Conservation (phyloP, 495 filamentous ascomycete species). For the Bathelium albidoporum region DNA sequence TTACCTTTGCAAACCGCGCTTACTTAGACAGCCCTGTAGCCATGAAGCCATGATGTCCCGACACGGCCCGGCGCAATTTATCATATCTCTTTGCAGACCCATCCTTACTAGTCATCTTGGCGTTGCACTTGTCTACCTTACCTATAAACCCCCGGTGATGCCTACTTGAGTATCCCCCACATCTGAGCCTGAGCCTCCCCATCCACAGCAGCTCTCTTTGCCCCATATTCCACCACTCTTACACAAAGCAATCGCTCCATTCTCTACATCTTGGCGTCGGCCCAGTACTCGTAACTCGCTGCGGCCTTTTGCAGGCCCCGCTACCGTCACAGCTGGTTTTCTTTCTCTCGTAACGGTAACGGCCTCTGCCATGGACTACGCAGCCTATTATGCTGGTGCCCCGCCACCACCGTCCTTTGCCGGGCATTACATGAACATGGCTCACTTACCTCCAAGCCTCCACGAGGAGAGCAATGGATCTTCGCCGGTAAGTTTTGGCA, state of each 20-base stretch:
- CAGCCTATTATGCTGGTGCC: not conserved
- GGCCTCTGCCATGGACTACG: not conserved
- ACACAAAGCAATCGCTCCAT: not conserved
- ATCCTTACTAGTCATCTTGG: not conserved
- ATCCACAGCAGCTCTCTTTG: not conserved
- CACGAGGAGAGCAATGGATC: not conserved
- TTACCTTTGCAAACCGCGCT: not conserved
- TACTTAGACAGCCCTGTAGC: not conserved
- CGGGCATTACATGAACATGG: not conserved
- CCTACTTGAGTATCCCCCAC: not conserved
- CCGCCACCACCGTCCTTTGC: not conserved
- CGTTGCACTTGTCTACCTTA: not conserved
- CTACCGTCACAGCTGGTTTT: not conserved
- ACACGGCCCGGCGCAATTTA: not conserved
- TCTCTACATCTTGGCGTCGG: not conserved
- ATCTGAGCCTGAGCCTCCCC: not conserved
- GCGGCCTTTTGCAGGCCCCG: not conserved
- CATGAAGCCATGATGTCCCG: not conserved
- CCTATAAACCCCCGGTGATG: conserved; percentile 3
- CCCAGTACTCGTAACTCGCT: not conserved
- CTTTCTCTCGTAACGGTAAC: not conserved
- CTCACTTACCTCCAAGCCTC: not conserved
- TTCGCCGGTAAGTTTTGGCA: not conserved
- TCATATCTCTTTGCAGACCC: not conserved
- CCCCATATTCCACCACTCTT: not conserved